Evolutionary conservation across 140 eudicot genomes (phyloP).

Genomic region (Erigeron philadelphicus): DNA sequence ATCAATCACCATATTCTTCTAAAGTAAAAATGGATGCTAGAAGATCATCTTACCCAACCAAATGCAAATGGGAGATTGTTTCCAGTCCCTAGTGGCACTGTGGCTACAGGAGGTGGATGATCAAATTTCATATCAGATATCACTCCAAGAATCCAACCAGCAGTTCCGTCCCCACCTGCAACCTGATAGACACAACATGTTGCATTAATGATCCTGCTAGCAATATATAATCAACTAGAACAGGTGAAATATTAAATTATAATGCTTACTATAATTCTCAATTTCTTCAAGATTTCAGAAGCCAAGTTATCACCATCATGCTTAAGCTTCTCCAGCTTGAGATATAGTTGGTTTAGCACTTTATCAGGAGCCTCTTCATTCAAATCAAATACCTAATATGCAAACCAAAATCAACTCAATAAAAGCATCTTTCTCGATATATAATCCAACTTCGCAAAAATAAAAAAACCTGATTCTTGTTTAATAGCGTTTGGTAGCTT

Average conservation of each 20-base stretch:
- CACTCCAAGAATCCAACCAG: conserved; percentile 95
- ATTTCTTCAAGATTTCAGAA: conserved; percentile 42
- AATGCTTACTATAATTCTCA: conserved; percentile 65
- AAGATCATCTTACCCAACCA: conserved; percentile 70
- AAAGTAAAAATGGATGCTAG: no score
- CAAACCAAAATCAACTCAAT: conserved; percentile 9
- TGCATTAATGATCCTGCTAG: conserved; percentile 8
- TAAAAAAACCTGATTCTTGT: conserved; percentile 60
- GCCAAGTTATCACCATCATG: conserved; percentile 54
- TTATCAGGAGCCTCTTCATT: conserved; percentile 65
- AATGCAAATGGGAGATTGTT: conserved; percentile 86
- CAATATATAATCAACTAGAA: not conserved
- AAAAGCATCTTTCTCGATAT: not conserved
- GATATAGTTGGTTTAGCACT: conserved; percentile 51
- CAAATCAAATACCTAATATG: conserved; percentile 74
- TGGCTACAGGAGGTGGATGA: conserved; percentile 83
- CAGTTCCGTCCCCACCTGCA: conserved; percentile 99
- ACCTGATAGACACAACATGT: conserved; percentile 39
- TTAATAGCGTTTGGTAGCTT: conserved; percentile 63
- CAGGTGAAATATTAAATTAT: not conserved
- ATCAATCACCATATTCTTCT: not conserved
- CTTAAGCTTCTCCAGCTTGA: conserved; percentile 69
- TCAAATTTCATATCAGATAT: conserved; percentile 62
- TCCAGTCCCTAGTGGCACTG: conserved; percentile 91
- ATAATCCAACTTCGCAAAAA: not conserved